These are phyloP conservation scores for Xylaria sp. DNA, from an alignment of 2,329 filamentous ascomycete species.

Conservation along the genomic window DNA sequence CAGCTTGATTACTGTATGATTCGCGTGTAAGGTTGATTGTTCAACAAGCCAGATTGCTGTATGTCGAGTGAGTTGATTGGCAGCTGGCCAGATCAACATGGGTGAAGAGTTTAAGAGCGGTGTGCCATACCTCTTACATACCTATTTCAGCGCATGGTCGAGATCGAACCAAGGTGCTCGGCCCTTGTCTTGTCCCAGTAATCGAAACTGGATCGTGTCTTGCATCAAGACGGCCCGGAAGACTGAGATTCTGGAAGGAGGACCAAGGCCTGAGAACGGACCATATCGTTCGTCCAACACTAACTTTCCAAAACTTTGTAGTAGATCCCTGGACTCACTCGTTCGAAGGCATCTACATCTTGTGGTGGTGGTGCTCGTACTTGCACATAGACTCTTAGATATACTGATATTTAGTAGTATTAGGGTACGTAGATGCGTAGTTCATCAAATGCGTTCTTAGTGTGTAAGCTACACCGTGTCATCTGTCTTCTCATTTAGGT, in stretches of 20 bases:
- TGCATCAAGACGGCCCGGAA: not conserved
- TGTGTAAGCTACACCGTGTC: not conserved
- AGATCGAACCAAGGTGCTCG: not conserved
- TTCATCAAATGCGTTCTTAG: too few relatives aligned
- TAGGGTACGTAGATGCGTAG: too few relatives aligned
- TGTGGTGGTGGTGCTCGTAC: too few relatives aligned
- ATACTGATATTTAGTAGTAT: too few relatives aligned
- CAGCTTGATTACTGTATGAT: not conserved
- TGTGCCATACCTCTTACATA: not conserved
- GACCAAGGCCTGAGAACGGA: not conserved
- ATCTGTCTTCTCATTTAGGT: not conserved
- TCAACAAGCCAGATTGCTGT: not conserved
- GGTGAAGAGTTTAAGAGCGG: not conserved
- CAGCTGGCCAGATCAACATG: not conserved
- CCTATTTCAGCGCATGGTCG: not conserved
- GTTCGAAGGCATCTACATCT: not conserved
- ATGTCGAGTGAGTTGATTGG: not conserved
- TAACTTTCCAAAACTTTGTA: not conserved
- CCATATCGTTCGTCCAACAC: not conserved
- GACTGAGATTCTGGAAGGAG: not conserved
- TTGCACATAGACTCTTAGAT: too few relatives aligned
- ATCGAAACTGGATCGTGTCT: not conserved
- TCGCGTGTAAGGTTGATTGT: not conserved
- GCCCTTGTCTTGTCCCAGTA: not conserved
- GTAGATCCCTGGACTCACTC: not conserved